These are phyloP conservation scores for Penicillium pulvis DNA, from an alignment of 495 filamentous ascomycete genomes.

Conservation along the genomic window DNA sequence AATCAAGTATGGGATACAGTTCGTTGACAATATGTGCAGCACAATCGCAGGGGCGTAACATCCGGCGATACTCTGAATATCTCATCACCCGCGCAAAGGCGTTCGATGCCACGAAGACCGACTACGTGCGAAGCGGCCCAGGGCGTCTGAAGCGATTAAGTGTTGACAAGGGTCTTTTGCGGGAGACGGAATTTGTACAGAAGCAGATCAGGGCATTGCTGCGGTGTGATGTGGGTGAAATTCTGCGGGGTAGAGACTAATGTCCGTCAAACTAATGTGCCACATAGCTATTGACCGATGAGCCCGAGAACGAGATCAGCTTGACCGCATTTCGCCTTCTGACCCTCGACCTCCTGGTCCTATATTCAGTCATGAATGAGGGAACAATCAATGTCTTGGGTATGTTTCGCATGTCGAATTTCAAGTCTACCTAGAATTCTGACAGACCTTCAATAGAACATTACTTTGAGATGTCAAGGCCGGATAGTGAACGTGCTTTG, in stretches of 20 bases:
- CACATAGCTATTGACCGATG: slow-evolving; percentile 78
- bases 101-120: slow-evolving; percentile 79
- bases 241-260: not conserved
- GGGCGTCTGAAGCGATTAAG: slow-evolving; percentile 80
- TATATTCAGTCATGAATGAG: slow-evolving; percentile 97
- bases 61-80: slow-evolving; percentile 88
- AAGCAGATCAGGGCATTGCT: slow-evolving; percentile 82
- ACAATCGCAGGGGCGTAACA: slow-evolving; percentile 95
- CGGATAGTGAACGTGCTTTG: slow-evolving; percentile 89
- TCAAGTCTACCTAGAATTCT: slow-evolving; percentile 2
- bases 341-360: slow-evolving; percentile 82
- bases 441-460: slow-evolving; percentile 62
- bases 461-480: slow-evolving; percentile 97
- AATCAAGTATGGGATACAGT: not conserved
- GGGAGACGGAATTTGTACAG: slow-evolving; percentile 92
- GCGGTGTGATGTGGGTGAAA: slow-evolving; percentile 77
- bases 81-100: slow-evolving; percentile 79
- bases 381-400: slow-evolving; percentile 97
- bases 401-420: slow-evolving; percentile 41
- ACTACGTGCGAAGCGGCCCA: slow-evolving; percentile 86
- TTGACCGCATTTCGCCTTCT: slow-evolving; percentile 93
- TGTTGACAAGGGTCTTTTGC: slow-evolving; percentile 88
- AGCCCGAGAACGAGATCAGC: slow-evolving; percentile 96
- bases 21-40: slow-evolving; percentile 45
- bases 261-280: slow-evolving; percentile 26